Evolutionary conservation across 1,284 basidiomycete genomes (phyloP), one percentile per base, ranked within the genome.

Genomic region (Leucoagaricus sp.): DNA sequence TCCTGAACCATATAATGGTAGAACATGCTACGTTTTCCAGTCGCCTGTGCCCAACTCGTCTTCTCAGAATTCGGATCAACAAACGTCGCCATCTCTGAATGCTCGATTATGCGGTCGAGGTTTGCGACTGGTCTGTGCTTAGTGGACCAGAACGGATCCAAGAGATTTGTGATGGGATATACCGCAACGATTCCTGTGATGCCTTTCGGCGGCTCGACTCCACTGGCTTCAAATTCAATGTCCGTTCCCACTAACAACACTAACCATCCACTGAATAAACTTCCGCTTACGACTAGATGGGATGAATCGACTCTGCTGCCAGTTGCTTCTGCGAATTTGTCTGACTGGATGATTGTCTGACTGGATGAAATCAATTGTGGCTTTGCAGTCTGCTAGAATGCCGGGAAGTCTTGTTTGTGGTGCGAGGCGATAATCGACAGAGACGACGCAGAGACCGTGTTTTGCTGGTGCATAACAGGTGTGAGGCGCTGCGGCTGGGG

Each of bases 1-100:
- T 74, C 72, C 62, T 75, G 74, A 3, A 75, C 64, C 73, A 75
- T 75, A 55, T 72, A 75, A 48, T 61, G 60, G 56, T 75, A 75
- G 46, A 74, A 72, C 21, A 74, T 64, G n/a, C 63, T 55, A 19
- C 73, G 59, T 23, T 58, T 58, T 28, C 65, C 67, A 21, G 72
- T 70, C 34, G 61, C 19, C 0, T 64, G 53, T 1, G 67, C 65
- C 34, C 53, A 66, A 3, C 63, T 60, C 8, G 65, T 64, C 60
- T 69, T 71, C 33, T 59, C 52, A 7, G 62, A 62, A 2, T 59
- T 49, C 0, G 72, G 69, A 55, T 74, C 62, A 4, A 73, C 42
- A 45, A 69, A 75, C 3, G 66, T 53, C 17, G 63, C 65, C 5
- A 75, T 66, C 45, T 74, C 70, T 2, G 62, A 63, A 0, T 60